Conservation (phyloP, 2,329 filamentous ascomycete species). For the Fusarium sp. region DNA sequence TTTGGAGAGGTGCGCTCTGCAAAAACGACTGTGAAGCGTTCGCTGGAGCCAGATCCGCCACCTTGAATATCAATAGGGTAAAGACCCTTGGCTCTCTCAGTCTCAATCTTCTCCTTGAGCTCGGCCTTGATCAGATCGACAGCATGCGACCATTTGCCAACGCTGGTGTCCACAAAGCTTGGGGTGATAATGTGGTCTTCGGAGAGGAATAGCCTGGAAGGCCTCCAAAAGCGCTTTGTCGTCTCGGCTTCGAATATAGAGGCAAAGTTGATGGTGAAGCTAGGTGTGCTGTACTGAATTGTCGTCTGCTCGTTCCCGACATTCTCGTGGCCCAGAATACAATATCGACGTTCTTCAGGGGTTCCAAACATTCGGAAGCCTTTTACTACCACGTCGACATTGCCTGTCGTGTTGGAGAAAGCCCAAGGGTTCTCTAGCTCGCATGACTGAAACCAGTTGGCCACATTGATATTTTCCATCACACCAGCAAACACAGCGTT, state of each 20-base stretch:
- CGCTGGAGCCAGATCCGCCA: not conserved
- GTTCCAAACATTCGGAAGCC: constrained; percentile 33
- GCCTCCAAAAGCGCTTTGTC: constrained; percentile 30
- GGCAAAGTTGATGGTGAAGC: not conserved
- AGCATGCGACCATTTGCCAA: constrained; percentile 21
- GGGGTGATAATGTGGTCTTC: constrained; percentile 32
- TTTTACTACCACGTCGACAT: constrained; percentile 8
- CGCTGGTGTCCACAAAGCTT: constrained; percentile 25
- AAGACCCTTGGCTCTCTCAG: not conserved
- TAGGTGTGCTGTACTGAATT: constrained; percentile 4
- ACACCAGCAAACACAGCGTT: constrained; percentile 24
- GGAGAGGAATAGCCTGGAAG: constrained; percentile 23
- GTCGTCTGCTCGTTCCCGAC: constrained; percentile 23
- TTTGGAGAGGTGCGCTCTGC: constrained; percentile 3
- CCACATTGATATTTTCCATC: constrained; percentile 10
- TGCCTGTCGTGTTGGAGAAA: not conserved
- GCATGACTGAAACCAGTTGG: constrained; percentile 25
- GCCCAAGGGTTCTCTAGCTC: constrained; percentile 1
- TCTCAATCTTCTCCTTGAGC: constrained; percentile 7
- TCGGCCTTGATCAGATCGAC: not conserved
- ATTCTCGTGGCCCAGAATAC: constrained; percentile 32
- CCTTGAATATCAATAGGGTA: constrained; percentile 30
- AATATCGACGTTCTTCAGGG: constrained; percentile 21
- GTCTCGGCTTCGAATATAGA: not conserved
- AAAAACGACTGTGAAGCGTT: constrained; percentile 30